Conservation (phyloP, 2,329 filamentous ascomycete genomes). For the Talaromyces funiculosus region DNA sequence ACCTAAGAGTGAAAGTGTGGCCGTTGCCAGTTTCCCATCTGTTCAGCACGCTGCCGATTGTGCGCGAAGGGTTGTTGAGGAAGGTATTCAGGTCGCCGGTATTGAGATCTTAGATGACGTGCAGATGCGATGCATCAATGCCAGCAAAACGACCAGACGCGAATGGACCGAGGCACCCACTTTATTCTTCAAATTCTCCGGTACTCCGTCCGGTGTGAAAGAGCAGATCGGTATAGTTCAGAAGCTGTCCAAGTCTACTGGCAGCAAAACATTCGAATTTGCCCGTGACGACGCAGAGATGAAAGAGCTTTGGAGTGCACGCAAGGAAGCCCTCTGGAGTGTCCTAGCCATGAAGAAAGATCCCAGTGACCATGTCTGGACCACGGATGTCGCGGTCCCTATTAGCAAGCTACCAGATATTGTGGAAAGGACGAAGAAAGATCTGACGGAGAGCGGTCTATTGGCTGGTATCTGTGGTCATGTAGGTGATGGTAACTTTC, state of each 20-base stretch:
- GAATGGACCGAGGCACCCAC: constrained; percentile 66
- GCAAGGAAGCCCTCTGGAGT: constrained; percentile 70
- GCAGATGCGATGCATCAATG: constrained; percentile 71
- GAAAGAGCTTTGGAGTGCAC: constrained; percentile 66
- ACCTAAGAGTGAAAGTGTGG: constrained; percentile 73
- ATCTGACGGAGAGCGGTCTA: constrained; percentile 58
- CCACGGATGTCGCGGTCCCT: constrained; percentile 74
- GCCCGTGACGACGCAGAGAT: constrained; percentile 60
- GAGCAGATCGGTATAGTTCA: constrained; percentile 58
- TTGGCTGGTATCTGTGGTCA: constrained; percentile 65
- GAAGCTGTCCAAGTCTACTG: constrained; percentile 51
- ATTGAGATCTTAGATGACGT: constrained; percentile 89
- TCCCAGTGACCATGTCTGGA: constrained; percentile 63
- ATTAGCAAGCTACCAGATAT: constrained; percentile 66
- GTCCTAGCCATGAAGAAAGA: constrained; percentile 60
- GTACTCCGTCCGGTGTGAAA: constrained; percentile 58
- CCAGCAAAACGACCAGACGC: constrained; percentile 40
- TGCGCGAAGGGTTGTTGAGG: constrained; percentile 71
- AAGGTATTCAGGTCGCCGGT: constrained; percentile 80
- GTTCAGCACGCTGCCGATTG: constrained; percentile 71
- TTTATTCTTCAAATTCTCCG: constrained; percentile 70
- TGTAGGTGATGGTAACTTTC: constrained; percentile 71
- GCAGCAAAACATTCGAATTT: constrained; percentile 61
- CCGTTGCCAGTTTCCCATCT: constrained; percentile 61
- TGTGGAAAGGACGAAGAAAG: constrained; percentile 63